Evolutionary conservation across 2,329 filamentous ascomycete species (phyloP).

Genomic region (Epichloe hybrida): DNA sequence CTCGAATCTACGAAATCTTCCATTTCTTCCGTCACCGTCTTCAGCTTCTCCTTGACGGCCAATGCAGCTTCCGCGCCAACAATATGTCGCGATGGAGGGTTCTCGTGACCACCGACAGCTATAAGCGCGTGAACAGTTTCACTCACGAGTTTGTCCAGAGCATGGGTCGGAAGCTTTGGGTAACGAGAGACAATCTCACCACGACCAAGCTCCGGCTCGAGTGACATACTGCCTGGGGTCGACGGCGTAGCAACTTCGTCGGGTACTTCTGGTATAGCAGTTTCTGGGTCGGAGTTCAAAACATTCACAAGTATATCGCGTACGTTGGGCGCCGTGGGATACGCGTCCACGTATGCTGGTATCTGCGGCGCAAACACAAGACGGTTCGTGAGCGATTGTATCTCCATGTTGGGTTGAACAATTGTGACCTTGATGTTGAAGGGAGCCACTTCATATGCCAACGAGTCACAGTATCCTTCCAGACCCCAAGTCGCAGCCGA

Average conservation of each 20-base stretch:
- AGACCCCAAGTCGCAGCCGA: slow-evolving; percentile 89
- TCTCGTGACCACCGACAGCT: slow-evolving; percentile 89
- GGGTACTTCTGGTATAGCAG: slow-evolving; percentile 26
- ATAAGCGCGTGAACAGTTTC: slow-evolving; percentile 87
- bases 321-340: slow-evolving; percentile 56
- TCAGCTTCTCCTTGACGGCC: slow-evolving; percentile 89
- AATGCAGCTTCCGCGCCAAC: slow-evolving; percentile 79
- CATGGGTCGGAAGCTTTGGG: slow-evolving; percentile 53
- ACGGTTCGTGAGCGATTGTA: slow-evolving; percentile 73
- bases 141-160: slow-evolving; percentile 61
- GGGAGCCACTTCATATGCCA: slow-evolving; percentile 91
- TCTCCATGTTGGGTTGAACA: slow-evolving; percentile 89
- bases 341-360: slow-evolving; percentile 29
- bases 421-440: slow-evolving; percentile 97
- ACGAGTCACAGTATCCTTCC: slow-evolving; percentile 87
- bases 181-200: slow-evolving; percentile 52
- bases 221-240: slow-evolving; percentile 18
- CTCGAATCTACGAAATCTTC: slow-evolving; percentile 94
- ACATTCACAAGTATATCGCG: slow-evolving; percentile 73
- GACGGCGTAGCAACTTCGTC: slow-evolving; percentile 16
- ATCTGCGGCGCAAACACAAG: slow-evolving; percentile 75
- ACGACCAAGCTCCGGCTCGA: slow-evolving; percentile 21
- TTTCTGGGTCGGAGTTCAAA: slow-evolving; percentile 61
- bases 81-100: slow-evolving; percentile 86
- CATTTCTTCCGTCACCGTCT: slow-evolving; percentile 88